A percentile compares a stretch with the other conserved stretches of the same genome.
Evolutionary conservation across 805 yeast genomes (phyloP).

Genomic region (Martiniozyma abietophila): DNA sequence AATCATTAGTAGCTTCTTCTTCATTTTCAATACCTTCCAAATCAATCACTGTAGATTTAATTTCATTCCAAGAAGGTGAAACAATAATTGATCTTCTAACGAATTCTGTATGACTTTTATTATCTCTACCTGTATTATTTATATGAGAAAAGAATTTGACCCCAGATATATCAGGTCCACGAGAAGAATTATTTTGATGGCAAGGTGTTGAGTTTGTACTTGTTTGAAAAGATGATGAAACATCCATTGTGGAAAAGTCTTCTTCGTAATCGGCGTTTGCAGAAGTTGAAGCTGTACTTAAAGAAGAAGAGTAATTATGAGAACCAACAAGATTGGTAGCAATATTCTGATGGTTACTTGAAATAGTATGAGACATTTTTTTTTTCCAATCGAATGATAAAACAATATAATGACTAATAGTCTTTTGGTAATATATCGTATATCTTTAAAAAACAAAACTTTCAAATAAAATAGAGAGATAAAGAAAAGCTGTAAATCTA

Average conservation of each 20-base stretch:
- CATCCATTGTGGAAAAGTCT: constrained; percentile 24
- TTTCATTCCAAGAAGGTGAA: constrained; percentile 26
- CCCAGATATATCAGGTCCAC: constrained; percentile 3
- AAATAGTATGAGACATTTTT: background rate
- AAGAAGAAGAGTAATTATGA: constrained; percentile 19
- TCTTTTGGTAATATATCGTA: too few species aligned
- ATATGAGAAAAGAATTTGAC: constrained; percentile 15
- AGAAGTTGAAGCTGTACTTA: constrained; percentile 24
- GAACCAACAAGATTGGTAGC: background rate
- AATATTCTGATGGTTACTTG: constrained; percentile 14
- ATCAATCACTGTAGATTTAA: constrained; percentile 10
- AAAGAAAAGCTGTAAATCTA: background rate
- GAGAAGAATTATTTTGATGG: constrained; percentile 1
- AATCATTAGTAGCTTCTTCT: constrained; percentile 3
- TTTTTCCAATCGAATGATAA: background rate
- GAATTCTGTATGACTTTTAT: constrained; percentile 22
- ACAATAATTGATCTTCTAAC: constrained; percentile 25
- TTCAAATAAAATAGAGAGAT: background rate
- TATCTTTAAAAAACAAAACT: background rate
- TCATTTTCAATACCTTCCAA: constrained; percentile 2
- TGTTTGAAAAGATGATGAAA: constrained; percentile 31
- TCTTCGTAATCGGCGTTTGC: too few species aligned
- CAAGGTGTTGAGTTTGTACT: constrained; percentile 21
- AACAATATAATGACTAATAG: background rate
- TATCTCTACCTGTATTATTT: constrained; percentile 22